These are phyloP conservation scores for Rhizophlyctis rosea DNA, from an alignment of 192 early-diverging fungal species.

Conservation along the genomic window DNA sequence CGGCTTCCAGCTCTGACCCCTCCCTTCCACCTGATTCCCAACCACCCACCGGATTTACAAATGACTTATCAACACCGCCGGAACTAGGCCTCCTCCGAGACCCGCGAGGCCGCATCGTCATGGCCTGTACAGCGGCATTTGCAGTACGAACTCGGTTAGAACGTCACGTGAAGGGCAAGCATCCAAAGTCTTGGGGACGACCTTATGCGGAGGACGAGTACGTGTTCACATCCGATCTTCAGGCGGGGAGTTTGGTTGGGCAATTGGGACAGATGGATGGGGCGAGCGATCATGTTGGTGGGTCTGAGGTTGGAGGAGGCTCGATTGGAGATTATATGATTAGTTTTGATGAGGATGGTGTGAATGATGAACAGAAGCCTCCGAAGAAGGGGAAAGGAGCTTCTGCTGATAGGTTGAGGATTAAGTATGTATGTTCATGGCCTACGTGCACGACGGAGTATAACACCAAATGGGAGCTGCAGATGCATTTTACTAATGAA, in stretches of 20 bases:
- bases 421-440: constrained; percentile 23
- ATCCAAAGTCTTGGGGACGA: constrained; percentile 13
- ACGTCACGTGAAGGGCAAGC: constrained; percentile 17
- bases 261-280: not conserved
- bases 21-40: not conserved
- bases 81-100: constrained; percentile 20
- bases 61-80: not conserved
- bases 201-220: constrained; percentile 2
- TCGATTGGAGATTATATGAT: no score
- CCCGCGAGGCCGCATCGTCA: constrained; percentile 4
- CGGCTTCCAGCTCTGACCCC: not conserved
- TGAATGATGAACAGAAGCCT: no score
- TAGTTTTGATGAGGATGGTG: no score
- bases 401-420: no score
- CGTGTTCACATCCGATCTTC: constrained; percentile 1
- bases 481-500: constrained; percentile 10
- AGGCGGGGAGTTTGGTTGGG: constrained; percentile 5
- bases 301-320: no score
- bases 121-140: constrained; percentile 25
- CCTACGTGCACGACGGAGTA: constrained; percentile 10
- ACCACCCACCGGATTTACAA: constrained; percentile 3
- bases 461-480: constrained; percentile 15
- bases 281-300: no score
- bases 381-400: no score
- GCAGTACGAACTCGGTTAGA: constrained; percentile 13